Percentiles rank a stretch among this genome's conserved stretches.
Evolutionary conservation across 2,329 filamentous ascomycete genomes (phyloP).

Genomic region (Chrysosporium queenslandicum): DNA sequence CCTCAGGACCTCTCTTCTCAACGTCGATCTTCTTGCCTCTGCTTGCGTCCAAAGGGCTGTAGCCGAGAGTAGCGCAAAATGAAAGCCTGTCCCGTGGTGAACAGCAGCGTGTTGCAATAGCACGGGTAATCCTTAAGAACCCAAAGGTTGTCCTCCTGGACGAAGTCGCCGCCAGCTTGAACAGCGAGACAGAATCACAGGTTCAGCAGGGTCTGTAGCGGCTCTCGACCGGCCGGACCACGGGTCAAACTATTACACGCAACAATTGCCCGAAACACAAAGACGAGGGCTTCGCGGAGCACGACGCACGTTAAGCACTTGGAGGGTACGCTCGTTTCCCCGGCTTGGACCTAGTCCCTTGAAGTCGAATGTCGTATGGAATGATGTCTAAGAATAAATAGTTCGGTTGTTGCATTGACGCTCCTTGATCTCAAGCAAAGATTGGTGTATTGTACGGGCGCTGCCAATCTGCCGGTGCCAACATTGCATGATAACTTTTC

Average conservation of each 20-base stretch:
- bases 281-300: background rate
- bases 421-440: background rate
- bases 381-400: background rate
- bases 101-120: slow-evolving; percentile 37
- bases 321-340: no score
- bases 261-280: background rate
- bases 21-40: no score
- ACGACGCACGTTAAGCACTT: background rate
- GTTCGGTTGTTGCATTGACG: background rate
- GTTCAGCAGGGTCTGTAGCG: slow-evolving; percentile 40
- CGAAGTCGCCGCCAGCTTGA: slow-evolving; percentile 43
- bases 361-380: background rate
- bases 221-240: slow-evolving; percentile 42
- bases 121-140: slow-evolving; percentile 35
- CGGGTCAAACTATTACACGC: slow-evolving; percentile 17
- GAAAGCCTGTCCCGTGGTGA: slow-evolving; percentile 46
- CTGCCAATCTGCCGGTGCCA: slow-evolving; percentile 17
- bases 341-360: background rate
- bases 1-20: no score
- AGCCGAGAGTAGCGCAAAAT: no score
- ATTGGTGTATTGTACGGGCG: background rate
- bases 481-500: slow-evolving; percentile 19
- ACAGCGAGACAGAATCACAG: slow-evolving; percentile 35
- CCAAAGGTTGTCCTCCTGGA: slow-evolving; percentile 39
- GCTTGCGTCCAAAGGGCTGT: no score